These are phyloP conservation scores for Bidens hawaiensis DNA, from an alignment of 140 eudicot genomes.

Conservation along the genomic window DNA sequence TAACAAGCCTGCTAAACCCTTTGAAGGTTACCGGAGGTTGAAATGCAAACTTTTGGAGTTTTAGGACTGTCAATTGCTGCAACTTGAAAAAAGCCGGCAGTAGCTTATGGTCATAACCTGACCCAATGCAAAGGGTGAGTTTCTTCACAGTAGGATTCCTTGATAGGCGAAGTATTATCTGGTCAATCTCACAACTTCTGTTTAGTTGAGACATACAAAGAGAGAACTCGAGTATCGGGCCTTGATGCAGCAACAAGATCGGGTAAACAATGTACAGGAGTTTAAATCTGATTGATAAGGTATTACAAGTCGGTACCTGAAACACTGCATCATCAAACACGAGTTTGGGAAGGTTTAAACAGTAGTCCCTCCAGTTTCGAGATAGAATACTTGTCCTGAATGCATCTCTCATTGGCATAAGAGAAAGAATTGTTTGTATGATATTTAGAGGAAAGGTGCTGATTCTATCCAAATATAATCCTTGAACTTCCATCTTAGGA, in stretches of 20 bases:
- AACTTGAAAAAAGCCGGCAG: conserved; percentile 14
- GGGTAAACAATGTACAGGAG: not conserved
- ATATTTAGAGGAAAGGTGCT: conserved; percentile 8
- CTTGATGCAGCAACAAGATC: conserved; percentile 13
- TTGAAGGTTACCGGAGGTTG: conserved; percentile 34
- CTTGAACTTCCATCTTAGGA: conserved; percentile 1
- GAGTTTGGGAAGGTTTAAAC: conserved; percentile 9
- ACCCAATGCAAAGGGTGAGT: conserved; percentile 15
- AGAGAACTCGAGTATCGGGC: conserved; percentile 14
- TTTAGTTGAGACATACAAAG: not conserved
- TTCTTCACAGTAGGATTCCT: conserved; percentile 10
- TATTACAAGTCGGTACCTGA: not conserved
- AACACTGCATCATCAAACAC: not conserved
- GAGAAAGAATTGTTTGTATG: conserved; percentile 11
- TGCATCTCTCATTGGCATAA: conserved; percentile 3
- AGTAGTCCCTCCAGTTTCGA: conserved; percentile 2
- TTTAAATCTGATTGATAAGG: not conserved
- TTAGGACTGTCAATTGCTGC: conserved; percentile 22
- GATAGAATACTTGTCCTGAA: conserved; percentile 15
- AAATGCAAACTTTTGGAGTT: conserved; percentile 34
- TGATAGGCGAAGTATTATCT: conserved; percentile 18
- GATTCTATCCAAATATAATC: not conserved
- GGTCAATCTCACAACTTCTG: conserved; percentile 29
- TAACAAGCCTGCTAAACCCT: conserved; percentile 31
- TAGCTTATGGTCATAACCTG: conserved; percentile 22